Evolutionary conservation across 352 stramenopile species (phyloP).

Genomic region (Phytophthora megakarya): DNA sequence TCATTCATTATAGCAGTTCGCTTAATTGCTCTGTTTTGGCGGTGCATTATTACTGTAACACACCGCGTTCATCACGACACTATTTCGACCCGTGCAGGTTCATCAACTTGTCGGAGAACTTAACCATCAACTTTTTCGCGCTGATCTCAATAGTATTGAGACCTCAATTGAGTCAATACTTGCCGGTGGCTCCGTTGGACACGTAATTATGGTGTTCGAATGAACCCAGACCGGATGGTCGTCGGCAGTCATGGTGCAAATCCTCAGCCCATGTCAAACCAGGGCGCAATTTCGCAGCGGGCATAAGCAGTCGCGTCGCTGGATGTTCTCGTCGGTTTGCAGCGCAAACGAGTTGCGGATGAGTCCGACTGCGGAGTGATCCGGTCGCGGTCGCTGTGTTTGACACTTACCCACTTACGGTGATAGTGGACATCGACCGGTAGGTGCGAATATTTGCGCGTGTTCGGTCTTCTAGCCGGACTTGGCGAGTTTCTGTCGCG

Average conservation of each 20-base stretch:
- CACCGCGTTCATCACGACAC: background rate
- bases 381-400: slow-evolving; percentile 19
- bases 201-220: slow-evolving; percentile 31
- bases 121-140: background rate
- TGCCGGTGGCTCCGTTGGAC: slow-evolving; percentile 8
- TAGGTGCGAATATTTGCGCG: background rate
- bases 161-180: too few relatives aligned
- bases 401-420: slow-evolving; percentile 8
- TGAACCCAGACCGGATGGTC: slow-evolving; percentile 17
- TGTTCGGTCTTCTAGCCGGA: background rate
- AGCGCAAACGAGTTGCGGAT: slow-evolving; percentile 10
- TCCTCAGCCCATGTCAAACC: slow-evolving; percentile 28
- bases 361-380: background rate
- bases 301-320: slow-evolving; percentile 22
- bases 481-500: background rate
- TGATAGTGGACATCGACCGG: slow-evolving; percentile 2
- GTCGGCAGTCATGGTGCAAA: slow-evolving; percentile 14
- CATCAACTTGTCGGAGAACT: background rate
- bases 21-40: background rate
- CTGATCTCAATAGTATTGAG: too few relatives aligned
- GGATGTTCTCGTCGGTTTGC: slow-evolving; percentile 41
- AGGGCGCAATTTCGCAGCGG: background rate
- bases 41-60: background rate
- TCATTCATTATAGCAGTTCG: background rate
- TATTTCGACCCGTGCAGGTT: background rate